phyloP scores from a whole-genome alignment of 768 basidiomycete genomes.

The Sarcomyxa edulis region DNA sequence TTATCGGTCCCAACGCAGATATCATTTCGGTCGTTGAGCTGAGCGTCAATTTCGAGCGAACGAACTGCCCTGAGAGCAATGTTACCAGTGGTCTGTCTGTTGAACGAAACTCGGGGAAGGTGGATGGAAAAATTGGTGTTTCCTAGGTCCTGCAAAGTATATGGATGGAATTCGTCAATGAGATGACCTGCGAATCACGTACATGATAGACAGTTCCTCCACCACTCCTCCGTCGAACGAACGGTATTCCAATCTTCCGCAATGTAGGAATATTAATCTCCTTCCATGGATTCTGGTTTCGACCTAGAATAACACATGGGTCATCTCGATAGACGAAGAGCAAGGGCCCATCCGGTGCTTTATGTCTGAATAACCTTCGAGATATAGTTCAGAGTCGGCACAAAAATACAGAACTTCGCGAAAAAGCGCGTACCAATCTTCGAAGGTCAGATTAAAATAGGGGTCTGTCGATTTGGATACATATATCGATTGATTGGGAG shows the following conservation, averaged over 20 bases:
- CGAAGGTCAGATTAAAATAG: slow-evolving; percentile 85
- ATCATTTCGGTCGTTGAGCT: slow-evolving; percentile 88
- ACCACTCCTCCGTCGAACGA: slow-evolving; percentile 83
- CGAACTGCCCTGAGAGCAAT: slow-evolving; percentile 75
- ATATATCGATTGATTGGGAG: slow-evolving; percentile 49
- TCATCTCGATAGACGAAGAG: slow-evolving; percentile 84
- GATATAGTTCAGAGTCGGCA: not conserved
- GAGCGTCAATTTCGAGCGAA: slow-evolving; percentile 68
- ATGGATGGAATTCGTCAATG: not conserved
- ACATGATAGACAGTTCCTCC: slow-evolving; percentile 98
- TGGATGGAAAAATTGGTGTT: slow-evolving; percentile 98
- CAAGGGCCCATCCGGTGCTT: slow-evolving; percentile 59
- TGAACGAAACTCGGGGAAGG: slow-evolving; percentile 74
- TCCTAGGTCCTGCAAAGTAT: slow-evolving; percentile 73
- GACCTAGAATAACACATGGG: slow-evolving; percentile 89
- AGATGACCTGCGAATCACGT: slow-evolving; percentile 20
- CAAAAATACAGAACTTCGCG: not conserved
- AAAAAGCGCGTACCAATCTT: slow-evolving; percentile 68
- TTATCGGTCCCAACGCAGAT: slow-evolving; percentile 81
- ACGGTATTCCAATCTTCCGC: slow-evolving; percentile 50
- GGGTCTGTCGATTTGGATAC: slow-evolving; percentile 77
- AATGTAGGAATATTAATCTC: slow-evolving; percentile 78
- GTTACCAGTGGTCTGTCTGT: slow-evolving; percentile 71
- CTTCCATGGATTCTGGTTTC: slow-evolving; percentile 99
- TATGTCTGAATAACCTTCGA: slow-evolving; percentile 61